Evolutionary conservation across 2,329 filamentous ascomycete species (phyloP), one percentile per base, ranked within the genome.

Genomic region (Aspergillus niger): DNA sequence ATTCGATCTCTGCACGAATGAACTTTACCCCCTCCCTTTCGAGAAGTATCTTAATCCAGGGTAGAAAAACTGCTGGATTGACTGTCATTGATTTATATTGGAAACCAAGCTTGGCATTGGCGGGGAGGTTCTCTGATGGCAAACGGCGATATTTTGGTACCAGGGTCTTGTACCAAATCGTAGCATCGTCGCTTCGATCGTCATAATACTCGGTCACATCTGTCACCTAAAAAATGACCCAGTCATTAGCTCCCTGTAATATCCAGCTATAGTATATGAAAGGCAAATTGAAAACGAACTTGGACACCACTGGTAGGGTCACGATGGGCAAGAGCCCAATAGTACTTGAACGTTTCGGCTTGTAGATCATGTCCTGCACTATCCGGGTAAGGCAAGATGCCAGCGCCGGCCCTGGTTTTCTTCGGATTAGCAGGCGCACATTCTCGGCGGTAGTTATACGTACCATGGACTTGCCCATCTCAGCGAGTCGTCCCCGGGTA

Each of bases 391-490:
- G 62, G 66, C 15, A 61, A 55, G 20, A 66, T 64, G 5, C 51
- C 60, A 4, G 59, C 64, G 8, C 64, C 66, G 7, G 63, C 63
- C 63, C 63, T 65, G 44, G 5, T 26, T 20, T 39, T 15, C 38
- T 6, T 17, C 13, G 13, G 8, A 41, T 41, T 17, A 17, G 13
- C 38, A 41, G n/a, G 6, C 38, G 2, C 28, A 41, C 13, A 15
- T 41, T 17, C 38, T 17, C 38, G 38, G 38, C 7, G 8, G 10
- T 26, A 28, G 36, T 39, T 30, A 22, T 5, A 15, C 58, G 43
- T 49, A 68, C 67, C 67, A 67, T 43, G 65, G 67, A 30, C 67
- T 69, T 43, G 67, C 63, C 67, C 66, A 68, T 26, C 61, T 56
- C 20, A 63, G 57, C 6, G 49, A 51, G 1, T 64, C 62, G 56